Conservation (phyloP, 177 flowering plant species). For the Vitis hybrid region DNA sequence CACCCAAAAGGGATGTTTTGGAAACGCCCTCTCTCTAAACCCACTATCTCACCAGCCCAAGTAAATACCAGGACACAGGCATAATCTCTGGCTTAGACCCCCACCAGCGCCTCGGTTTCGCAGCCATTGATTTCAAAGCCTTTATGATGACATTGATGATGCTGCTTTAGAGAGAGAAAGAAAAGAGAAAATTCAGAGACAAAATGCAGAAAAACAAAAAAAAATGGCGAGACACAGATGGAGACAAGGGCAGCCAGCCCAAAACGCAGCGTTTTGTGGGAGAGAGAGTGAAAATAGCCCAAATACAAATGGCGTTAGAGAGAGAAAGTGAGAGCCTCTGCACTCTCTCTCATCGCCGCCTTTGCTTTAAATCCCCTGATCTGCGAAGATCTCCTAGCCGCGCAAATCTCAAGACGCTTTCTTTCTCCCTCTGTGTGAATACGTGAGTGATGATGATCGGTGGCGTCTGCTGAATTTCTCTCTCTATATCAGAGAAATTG, state of each 20-base stretch:
- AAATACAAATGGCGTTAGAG: neutral
- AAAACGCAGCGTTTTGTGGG: neutral
- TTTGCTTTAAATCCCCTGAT: conserved; percentile 49
- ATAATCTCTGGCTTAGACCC: neutral
- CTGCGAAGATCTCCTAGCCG: conserved; percentile 26
- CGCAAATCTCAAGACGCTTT: conserved; percentile 39
- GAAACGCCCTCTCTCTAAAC: no score
- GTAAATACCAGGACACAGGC: conserved; percentile 1
- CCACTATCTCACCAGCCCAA: no score
- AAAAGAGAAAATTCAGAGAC: neutral
- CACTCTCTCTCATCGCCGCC: conserved; percentile 37
- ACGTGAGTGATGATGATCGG: conserved; percentile 1
- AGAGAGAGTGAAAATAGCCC: neutral
- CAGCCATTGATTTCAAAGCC: conserved; percentile 16
- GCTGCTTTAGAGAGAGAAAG: conserved; percentile 4
- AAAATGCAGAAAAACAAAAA: neutral
- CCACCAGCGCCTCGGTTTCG: conserved; percentile 14
- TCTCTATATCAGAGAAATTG: conserved; percentile 5
- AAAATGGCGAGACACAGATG: neutral
- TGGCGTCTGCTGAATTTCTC: conserved; percentile 17
- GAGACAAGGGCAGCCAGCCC: neutral
- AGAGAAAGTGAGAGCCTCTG: neutral
- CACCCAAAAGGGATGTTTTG: neutral
- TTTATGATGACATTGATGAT: conserved; percentile 25
- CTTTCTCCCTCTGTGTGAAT: conserved; percentile 1